Conservation (phyloP, 2,329 filamentous ascomycete genomes). For the Didymella segeticola region DNA sequence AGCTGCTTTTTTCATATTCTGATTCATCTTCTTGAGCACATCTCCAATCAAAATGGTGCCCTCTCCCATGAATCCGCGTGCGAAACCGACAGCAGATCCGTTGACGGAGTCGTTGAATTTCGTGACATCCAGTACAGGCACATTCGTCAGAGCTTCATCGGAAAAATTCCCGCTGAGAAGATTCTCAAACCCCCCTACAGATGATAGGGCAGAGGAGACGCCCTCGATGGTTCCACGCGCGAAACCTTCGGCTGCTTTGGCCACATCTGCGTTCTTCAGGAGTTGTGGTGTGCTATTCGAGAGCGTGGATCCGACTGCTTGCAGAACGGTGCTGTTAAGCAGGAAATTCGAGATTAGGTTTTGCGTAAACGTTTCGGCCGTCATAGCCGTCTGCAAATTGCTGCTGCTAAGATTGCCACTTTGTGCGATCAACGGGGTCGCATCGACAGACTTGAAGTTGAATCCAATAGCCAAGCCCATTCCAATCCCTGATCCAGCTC, state of each 20-base stretch:
- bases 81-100: slow-evolving; percentile 35
- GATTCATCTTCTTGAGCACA: slow-evolving; percentile 26
- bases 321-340: slow-evolving; percentile 28
- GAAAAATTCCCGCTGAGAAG: slow-evolving; percentile 35
- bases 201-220: slow-evolving; percentile 30
- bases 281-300: slow-evolving; percentile 9
- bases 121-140: slow-evolving; percentile 25
- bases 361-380: slow-evolving; percentile 31
- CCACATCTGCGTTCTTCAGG: slow-evolving; percentile 16
- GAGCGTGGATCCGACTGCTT: slow-evolving; percentile 10
- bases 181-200: slow-evolving; percentile 36
- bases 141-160: slow-evolving; percentile 23
- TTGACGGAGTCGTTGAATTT: slow-evolving; percentile 37
- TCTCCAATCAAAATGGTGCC: slow-evolving; percentile 34
- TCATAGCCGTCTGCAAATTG: slow-evolving; percentile 22
- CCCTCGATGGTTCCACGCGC: slow-evolving; percentile 39
- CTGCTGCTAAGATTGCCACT: slow-evolving; percentile 14
- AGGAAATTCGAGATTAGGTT: slow-evolving; percentile 32
- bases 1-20: slow-evolving; percentile 7
- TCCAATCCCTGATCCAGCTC: slow-evolving; percentile 39
- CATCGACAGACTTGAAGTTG: slow-evolving; percentile 17
- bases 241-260: slow-evolving; percentile 37
- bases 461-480: slow-evolving; percentile 35
- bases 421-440: slow-evolving; percentile 4
- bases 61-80: slow-evolving; percentile 33